phyloP scores from a whole-genome alignment of 1,284 basidiomycete genomes.

The Athelia psychrophila region DNA sequence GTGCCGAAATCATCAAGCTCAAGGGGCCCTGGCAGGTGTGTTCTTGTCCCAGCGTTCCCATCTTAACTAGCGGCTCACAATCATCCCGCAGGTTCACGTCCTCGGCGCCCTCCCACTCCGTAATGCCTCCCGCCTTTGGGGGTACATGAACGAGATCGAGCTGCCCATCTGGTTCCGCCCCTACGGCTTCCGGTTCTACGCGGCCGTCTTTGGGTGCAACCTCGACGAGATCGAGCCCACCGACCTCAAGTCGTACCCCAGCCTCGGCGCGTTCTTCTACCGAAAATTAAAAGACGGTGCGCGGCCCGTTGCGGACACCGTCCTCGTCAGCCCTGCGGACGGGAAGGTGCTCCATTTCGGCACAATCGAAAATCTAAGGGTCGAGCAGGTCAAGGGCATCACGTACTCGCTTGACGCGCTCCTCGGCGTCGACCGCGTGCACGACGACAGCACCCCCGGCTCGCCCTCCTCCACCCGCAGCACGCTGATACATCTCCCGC shows the following conservation, averaged over 20 bases:
- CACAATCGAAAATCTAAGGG: conserved; percentile 75
- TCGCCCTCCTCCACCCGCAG: conserved; percentile 37
- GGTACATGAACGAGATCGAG: conserved; percentile 89
- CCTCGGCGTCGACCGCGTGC: conserved; percentile 71
- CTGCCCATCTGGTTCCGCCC: conserved; percentile 95
- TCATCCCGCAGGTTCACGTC: conserved; percentile 83
- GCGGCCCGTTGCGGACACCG: conserved; percentile 77
- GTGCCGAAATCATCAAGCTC: conserved; percentile 68
- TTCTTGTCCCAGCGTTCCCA: conserved; percentile 9
- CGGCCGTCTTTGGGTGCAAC: conserved; percentile 90
- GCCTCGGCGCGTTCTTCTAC: conserved; percentile 95
- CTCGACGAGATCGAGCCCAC: conserved; percentile 84
- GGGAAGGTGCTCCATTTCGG: conserved; percentile 94
- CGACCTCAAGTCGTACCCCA: conserved; percentile 79
- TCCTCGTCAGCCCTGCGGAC: conserved; percentile 89
- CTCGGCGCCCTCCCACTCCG: conserved; percentile 93
- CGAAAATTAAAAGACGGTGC: conserved; percentile 81
- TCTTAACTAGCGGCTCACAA: too few species aligned
- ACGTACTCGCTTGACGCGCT: conserved; percentile 95
- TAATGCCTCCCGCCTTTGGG: conserved; percentile 94
- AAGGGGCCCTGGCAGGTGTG: conserved; percentile 95
- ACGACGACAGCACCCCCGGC: conserved; percentile 29
- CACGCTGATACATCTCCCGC: conserved; percentile 36
- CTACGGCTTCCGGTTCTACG: conserved; percentile 84
- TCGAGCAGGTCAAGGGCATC: conserved; percentile 98